phyloP scores from a whole-genome alignment of 306 rosid species.

The Medicago arabica region DNA sequence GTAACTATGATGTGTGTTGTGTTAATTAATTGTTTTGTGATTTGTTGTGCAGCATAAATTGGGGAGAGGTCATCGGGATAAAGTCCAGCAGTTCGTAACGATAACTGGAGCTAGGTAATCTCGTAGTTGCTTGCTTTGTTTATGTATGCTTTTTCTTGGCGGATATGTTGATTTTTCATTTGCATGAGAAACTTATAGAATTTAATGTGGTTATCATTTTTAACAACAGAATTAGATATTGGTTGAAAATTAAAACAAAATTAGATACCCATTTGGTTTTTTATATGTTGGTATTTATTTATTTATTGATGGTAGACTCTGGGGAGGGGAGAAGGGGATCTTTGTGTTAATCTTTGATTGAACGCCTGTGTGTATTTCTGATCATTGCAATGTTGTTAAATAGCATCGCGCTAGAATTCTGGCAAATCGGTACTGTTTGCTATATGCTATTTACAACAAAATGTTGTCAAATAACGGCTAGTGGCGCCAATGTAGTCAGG shows the following conservation, averaged over 20 bases:
- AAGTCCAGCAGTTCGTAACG: conserved; percentile 90
- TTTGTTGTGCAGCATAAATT: conserved; percentile 73
- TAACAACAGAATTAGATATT: background rate
- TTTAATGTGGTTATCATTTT: background rate
- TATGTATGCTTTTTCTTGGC: background rate
- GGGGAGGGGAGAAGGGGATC: background rate
- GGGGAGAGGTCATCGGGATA: conserved; percentile 95
- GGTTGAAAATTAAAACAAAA: background rate
- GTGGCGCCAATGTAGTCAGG: too few species aligned
- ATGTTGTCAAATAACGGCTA: too few species aligned
- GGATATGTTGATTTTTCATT: conserved; percentile 9
- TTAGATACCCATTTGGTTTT: background rate
- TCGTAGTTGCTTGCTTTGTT: conserved; percentile 15
- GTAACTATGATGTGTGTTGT: background rate
- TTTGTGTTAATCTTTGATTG: conserved; percentile 12
- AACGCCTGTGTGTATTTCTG: conserved; percentile 11
- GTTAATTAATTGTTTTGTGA: conserved; percentile 30
- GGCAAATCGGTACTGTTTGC: too few species aligned
- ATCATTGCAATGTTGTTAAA: background rate
- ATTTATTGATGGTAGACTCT: too few species aligned
- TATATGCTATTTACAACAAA: too few species aligned
- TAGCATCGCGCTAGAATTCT: too few species aligned
- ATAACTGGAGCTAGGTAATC: conserved; percentile 92
- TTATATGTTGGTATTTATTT: background rate
- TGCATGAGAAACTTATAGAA: conserved; percentile 6